Evolutionary conservation across 1,139 yeast species (phyloP).

Genomic region (Geotrichum carabidarum): DNA sequence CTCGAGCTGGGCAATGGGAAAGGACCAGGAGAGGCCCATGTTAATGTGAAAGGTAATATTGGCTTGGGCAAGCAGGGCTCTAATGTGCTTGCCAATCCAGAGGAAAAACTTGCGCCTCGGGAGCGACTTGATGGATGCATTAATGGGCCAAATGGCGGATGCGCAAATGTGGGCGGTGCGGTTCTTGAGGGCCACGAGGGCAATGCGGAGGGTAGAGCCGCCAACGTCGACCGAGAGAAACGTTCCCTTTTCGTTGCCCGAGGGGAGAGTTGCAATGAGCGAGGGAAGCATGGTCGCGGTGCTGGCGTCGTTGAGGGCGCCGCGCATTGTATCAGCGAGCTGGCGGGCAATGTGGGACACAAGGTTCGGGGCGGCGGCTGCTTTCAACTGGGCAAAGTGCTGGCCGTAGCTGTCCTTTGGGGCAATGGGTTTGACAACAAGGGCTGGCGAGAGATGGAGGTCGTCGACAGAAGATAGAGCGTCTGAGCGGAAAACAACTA

Average conservation of each 20-base stretch:
- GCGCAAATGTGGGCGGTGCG: constrained; percentile 42
- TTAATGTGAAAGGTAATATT: constrained; percentile 24
- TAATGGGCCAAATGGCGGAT: constrained; percentile 47
- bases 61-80: constrained; percentile 51
- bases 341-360: constrained; percentile 21
- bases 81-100: constrained; percentile 52
- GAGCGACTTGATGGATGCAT: constrained; percentile 46
- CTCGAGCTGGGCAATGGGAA: constrained; percentile 39
- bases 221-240: constrained; percentile 78
- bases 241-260: constrained; percentile 71
- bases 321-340: constrained; percentile 19
- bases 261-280: constrained; percentile 64
- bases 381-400: background rate
- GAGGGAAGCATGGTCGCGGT: constrained; percentile 62
- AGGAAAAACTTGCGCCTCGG: constrained; percentile 58
- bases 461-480: too few relatives aligned
- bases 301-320: constrained; percentile 17
- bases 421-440: too few relatives aligned
- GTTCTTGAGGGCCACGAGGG: constrained; percentile 66
- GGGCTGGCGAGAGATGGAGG: too few relatives aligned
- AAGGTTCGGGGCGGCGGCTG: constrained; percentile 10
- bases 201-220: constrained; percentile 64
- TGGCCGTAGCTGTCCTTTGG: too few relatives aligned
- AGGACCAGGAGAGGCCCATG: constrained; percentile 36
- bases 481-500: too few relatives aligned